A percentile compares a stretch with the other conserved stretches of the same genome.
Conservation (phyloP, 2,329 filamentous ascomycete genomes). For the Xylaria arbuscula region DNA sequence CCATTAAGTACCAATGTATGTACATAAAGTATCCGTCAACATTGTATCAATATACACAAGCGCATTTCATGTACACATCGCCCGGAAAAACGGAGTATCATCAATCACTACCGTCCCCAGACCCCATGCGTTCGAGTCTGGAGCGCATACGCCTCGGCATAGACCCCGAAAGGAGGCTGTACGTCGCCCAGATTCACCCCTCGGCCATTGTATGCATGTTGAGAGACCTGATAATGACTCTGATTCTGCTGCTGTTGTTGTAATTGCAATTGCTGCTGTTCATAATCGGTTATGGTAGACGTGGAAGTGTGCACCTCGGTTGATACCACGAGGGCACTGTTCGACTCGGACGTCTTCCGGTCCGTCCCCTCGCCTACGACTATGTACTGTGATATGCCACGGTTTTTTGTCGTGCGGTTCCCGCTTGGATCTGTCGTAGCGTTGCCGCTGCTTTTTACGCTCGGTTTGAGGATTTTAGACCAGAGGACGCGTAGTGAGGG, state of each 20-base stretch:
- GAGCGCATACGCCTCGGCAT: conserved; percentile 31
- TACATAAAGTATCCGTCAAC: background rate
- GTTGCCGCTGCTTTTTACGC: background rate
- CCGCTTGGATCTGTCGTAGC: conserved; percentile 18
- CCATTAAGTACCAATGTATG: conserved; percentile 15
- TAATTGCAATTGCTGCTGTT: conserved; percentile 5
- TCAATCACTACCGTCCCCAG: conserved; percentile 24
- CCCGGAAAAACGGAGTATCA: background rate
- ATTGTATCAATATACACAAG: background rate
- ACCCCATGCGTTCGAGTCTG: conserved; percentile 29
- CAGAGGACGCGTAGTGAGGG: conserved; percentile 35
- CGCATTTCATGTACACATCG: background rate
- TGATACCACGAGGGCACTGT: conserved; percentile 27
- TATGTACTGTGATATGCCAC: conserved; percentile 26
- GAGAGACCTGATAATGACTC: background rate
- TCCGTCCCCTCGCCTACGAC: conserved; percentile 28
- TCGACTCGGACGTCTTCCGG: conserved; percentile 13
- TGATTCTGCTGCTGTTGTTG: conserved; percentile 13
- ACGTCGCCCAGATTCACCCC: conserved; percentile 11
- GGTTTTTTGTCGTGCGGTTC: conserved; percentile 21
- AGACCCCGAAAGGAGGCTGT: conserved; percentile 32
- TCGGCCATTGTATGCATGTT: conserved; percentile 4
- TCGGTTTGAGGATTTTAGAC: conserved; percentile 35
- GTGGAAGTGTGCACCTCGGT: conserved; percentile 34
- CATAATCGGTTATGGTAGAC: background rate